Percentiles rank a stretch among this genome's conserved stretches.
Conservation (phyloP, 2,329 filamentous ascomycete genomes). For the Knufia petricola region DNA sequence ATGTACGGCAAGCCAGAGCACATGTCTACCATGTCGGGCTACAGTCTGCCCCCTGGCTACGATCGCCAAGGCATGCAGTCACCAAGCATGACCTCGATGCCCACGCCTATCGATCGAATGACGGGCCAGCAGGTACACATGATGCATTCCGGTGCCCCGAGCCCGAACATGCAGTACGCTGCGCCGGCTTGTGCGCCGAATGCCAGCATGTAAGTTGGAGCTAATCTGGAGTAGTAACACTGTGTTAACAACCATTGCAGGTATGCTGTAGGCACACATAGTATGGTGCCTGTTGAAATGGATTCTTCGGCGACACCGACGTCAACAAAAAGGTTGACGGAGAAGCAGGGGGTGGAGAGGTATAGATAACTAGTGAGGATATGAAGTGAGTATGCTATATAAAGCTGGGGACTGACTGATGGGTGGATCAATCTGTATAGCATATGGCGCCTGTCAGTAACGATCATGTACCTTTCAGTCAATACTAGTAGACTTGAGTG, state of each 20-base stretch:
- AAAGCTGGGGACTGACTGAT: too few relatives aligned
- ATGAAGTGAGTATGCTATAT: too few relatives aligned
- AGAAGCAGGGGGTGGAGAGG: conserved; percentile 4
- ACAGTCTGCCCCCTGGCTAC: conserved; percentile 4
- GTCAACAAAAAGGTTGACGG: not conserved
- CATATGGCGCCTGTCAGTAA: too few relatives aligned
- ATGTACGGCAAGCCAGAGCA: conserved; percentile 6
- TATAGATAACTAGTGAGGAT: not conserved
- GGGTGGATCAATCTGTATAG: too few relatives aligned
- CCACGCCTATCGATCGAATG: conserved; percentile 2
- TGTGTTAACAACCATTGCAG: not conserved
- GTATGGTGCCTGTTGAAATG: conserved; percentile 4
- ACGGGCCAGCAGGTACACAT: not conserved
- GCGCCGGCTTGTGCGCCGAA: not conserved
- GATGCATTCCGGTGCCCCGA: not conserved
- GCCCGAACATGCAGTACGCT: not conserved
- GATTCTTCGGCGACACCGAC: not conserved
- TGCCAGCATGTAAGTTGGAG: not conserved
- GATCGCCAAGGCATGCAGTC: not conserved
- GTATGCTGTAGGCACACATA: not conserved
- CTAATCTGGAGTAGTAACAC: not conserved
- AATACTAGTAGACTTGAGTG: too few relatives aligned
- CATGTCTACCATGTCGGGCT: conserved; percentile 1
- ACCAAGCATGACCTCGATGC: not conserved
- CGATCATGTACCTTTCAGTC: not conserved